These are phyloP conservation scores for Chenopodium berlandieri DNA, from an alignment of 148 eudicot species.

Conservation along the genomic window DNA sequence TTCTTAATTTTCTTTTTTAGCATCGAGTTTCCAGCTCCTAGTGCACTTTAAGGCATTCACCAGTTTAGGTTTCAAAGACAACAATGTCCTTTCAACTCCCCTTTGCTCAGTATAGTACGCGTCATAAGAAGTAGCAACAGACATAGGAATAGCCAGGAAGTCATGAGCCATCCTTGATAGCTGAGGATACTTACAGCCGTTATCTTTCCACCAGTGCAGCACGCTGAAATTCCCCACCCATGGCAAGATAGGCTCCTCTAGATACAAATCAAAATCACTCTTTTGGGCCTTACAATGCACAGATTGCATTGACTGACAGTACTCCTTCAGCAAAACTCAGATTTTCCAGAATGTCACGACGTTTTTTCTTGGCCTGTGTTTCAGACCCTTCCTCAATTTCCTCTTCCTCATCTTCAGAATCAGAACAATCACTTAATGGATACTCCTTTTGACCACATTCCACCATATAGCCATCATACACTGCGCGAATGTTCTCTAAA, in stretches of 20 bases:
- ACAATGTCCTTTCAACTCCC: slow-evolving; percentile 10
- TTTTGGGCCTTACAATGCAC: slow-evolving; percentile 5
- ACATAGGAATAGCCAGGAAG: slow-evolving; percentile 35
- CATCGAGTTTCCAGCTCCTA: slow-evolving; percentile 27
- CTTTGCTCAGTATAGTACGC: slow-evolving; percentile 27
- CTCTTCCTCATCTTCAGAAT: slow-evolving; percentile 12
- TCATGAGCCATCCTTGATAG: slow-evolving; percentile 40
- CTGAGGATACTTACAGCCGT: slow-evolving; percentile 20
- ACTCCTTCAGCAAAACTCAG: slow-evolving; percentile 20
- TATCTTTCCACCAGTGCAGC: slow-evolving; percentile 36
- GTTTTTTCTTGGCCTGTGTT: background rate
- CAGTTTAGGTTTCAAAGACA: slow-evolving; percentile 17
- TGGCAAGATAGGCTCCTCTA: slow-evolving; percentile 34
- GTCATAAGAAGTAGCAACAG: slow-evolving; percentile 30
- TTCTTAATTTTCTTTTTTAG: background rate
- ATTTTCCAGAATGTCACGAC: slow-evolving; percentile 5
- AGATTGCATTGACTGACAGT: background rate
- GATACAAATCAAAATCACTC: slow-evolving; percentile 31
- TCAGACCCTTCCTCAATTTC: background rate
- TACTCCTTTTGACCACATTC: slow-evolving; percentile 13
- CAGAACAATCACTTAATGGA: background rate
- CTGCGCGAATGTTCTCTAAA: slow-evolving; percentile 16
- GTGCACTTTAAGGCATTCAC: slow-evolving; percentile 35
- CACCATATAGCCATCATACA: slow-evolving; percentile 27
- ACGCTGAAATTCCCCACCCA: slow-evolving; percentile 28